Evolutionary conservation across 148 eudicot species (phyloP).

Genomic region (Heliamphora exappendiculata): DNA sequence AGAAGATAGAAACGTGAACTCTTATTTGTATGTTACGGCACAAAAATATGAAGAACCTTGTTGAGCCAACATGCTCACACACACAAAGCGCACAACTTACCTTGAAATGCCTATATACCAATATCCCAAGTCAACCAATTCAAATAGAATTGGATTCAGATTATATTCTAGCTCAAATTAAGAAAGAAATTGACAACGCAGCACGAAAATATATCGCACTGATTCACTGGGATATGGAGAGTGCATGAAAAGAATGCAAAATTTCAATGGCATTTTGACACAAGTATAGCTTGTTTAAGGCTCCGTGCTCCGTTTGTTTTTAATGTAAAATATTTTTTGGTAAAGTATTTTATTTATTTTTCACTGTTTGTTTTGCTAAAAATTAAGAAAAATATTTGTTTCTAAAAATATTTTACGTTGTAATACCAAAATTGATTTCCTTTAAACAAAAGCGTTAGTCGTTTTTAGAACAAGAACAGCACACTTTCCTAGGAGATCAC

Average conservation of each 20-base stretch:
- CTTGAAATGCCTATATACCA: not conserved
- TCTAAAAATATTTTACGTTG: too few relatives aligned
- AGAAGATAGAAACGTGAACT: slow-evolving; percentile 5
- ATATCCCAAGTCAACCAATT: not conserved
- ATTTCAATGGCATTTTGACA: not conserved
- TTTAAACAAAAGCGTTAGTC: too few relatives aligned
- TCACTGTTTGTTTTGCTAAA: too few relatives aligned
- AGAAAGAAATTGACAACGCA: not conserved
- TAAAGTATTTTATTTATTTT: too few relatives aligned
- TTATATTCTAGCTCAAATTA: not conserved
- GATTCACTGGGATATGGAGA: not conserved
- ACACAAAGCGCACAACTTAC: not conserved
- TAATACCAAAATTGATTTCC: too few relatives aligned
- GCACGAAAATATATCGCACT: not conserved
- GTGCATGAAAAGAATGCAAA: not conserved
- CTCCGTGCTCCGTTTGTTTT: too few relatives aligned
- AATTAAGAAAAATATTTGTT: too few relatives aligned
- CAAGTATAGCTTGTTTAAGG: too few relatives aligned
- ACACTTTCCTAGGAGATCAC: too few relatives aligned
- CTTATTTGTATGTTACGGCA: not conserved
- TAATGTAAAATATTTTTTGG: not conserved
- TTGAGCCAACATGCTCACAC: not conserved
- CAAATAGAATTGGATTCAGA: not conserved
- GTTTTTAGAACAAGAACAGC: too few relatives aligned
- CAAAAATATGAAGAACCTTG: not conserved